phyloP scores from a whole-genome alignment of 192 early-diverging fungal species.

The Backusella sp. region DNA sequence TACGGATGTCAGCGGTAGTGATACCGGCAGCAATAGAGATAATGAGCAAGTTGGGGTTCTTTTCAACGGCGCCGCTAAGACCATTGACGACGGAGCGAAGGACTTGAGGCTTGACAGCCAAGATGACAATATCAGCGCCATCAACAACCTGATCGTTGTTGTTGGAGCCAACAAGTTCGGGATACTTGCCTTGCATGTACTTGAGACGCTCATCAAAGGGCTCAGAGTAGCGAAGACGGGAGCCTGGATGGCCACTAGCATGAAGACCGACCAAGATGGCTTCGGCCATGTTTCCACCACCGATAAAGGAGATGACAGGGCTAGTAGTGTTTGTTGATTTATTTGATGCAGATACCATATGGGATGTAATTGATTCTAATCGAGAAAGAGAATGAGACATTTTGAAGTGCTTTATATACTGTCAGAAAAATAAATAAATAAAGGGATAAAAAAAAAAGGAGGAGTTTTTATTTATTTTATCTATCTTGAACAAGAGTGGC shows the following conservation, averaged over 20 bases:
- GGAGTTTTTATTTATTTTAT: conserved; percentile 6
- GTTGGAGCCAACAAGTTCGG: conserved; percentile 53
- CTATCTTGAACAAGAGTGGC: conserved; percentile 7
- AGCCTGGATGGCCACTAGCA: conserved; percentile 64
- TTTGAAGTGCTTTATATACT: neutral
- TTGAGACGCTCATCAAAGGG: conserved; percentile 64
- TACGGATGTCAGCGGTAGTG: conserved; percentile 64
- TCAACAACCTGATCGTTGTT: conserved; percentile 63
- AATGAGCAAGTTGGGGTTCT: conserved; percentile 61
- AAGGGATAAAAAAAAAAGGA: neutral
- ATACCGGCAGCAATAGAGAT: conserved; percentile 93
- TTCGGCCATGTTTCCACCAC: conserved; percentile 95
- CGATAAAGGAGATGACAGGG: conserved; percentile 68
- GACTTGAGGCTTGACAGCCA: conserved; percentile 93
- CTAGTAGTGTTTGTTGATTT: neutral
- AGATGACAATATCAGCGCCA: conserved; percentile 74
- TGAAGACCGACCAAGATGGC: conserved; percentile 90
- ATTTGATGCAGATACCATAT: conserved; percentile 14
- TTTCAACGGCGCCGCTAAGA: conserved; percentile 44
- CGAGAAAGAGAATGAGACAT: conserved; percentile 10
- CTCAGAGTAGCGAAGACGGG: conserved; percentile 79
- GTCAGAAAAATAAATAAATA: conserved; percentile 3
- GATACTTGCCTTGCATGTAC: conserved; percentile 64
- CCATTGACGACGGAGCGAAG: conserved; percentile 65
- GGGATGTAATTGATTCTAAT: conserved; percentile 13